Percentiles rank a stretch among this genome's conserved stretches.
phyloP scores from a whole-genome alignment of 768 basidiomycete species.

The Steccherinum ochraceum region DNA sequence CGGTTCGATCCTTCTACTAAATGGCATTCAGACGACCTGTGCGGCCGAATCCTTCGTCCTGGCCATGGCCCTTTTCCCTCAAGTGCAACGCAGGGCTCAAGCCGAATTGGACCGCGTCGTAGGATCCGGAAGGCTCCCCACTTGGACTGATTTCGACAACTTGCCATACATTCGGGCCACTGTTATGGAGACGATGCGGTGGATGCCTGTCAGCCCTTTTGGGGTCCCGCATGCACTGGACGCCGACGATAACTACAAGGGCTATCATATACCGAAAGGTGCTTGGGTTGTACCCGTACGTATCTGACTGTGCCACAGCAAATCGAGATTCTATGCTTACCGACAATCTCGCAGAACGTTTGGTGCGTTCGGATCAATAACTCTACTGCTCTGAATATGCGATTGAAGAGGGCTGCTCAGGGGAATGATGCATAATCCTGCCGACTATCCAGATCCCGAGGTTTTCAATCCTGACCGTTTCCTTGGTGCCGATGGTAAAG shows the following conservation, averaged over 20 bases:
- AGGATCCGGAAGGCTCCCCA: background rate
- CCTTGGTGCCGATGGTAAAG: background rate
- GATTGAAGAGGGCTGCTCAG: background rate
- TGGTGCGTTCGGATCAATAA: conserved; percentile 4
- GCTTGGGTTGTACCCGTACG: conserved; percentile 30
- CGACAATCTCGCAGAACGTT: background rate
- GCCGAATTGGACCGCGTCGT: conserved; percentile 1
- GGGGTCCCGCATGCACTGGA: conserved; percentile 51
- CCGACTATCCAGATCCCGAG: background rate
- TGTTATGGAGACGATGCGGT: conserved; percentile 1
- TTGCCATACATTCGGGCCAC: background rate
- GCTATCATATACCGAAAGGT: conserved; percentile 4
- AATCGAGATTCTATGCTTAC: background rate
- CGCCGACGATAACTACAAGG: conserved; percentile 7
- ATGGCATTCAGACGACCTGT: background rate
- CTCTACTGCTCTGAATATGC: background rate
- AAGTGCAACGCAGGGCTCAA: conserved; percentile 1
- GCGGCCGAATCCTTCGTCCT: conserved; percentile 3
- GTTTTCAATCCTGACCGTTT: conserved; percentile 1
- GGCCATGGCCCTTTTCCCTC: background rate
- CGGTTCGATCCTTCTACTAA: too few relatives aligned
- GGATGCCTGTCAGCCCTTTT: conserved; percentile 6
- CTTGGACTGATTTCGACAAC: background rate
- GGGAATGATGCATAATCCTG: background rate
- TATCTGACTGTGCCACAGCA: too few relatives aligned